These are phyloP conservation scores for Fusarium sp. DNA, from an alignment of 2,329 filamentous ascomycete species.

Conservation along the genomic window DNA sequence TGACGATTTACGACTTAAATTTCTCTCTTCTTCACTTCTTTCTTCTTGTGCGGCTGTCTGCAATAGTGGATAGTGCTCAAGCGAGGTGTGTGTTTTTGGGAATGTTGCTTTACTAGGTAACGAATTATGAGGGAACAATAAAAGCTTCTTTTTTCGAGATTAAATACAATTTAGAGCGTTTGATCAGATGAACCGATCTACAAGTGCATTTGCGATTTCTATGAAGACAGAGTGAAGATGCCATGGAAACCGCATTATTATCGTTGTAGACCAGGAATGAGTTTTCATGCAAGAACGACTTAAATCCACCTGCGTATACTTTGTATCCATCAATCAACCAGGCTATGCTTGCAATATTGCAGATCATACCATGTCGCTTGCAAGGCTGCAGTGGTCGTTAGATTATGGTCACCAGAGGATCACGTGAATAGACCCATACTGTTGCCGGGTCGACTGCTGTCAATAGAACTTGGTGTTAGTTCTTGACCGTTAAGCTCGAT, in stretches of 20 bases:
- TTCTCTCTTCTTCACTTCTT: constrained; percentile 44
- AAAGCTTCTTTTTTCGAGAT: constrained; percentile 50
- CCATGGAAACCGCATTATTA: not conserved
- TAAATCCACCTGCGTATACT: not conserved
- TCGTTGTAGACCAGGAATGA: not conserved
- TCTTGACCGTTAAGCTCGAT: constrained; percentile 23
- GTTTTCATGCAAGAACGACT: not conserved
- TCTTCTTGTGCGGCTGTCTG: constrained; percentile 38
- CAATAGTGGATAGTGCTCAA: constrained; percentile 45
- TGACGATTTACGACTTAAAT: constrained; percentile 50
- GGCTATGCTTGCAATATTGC: not conserved
- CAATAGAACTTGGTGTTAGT: constrained; percentile 30
- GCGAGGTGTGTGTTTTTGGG: constrained; percentile 51
- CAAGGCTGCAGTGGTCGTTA: constrained; percentile 1
- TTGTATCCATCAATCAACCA: not conserved
- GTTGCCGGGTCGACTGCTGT: constrained; percentile 40
- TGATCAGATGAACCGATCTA: constrained; percentile 27
- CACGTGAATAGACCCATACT: constrained; percentile 18
- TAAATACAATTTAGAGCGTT: constrained; percentile 43
- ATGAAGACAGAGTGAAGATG: not conserved
- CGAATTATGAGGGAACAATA: constrained; percentile 57
- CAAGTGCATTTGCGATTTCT: constrained; percentile 8
- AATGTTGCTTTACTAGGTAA: constrained; percentile 54
- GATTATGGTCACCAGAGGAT: not conserved
- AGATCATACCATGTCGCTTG: constrained; percentile 8